Percentiles rank a stretch among this genome's conserved stretches.
Evolutionary conservation across 208 protist genomes (phyloP).

Genomic region (Vickermania ingenoplastis): DNA sequence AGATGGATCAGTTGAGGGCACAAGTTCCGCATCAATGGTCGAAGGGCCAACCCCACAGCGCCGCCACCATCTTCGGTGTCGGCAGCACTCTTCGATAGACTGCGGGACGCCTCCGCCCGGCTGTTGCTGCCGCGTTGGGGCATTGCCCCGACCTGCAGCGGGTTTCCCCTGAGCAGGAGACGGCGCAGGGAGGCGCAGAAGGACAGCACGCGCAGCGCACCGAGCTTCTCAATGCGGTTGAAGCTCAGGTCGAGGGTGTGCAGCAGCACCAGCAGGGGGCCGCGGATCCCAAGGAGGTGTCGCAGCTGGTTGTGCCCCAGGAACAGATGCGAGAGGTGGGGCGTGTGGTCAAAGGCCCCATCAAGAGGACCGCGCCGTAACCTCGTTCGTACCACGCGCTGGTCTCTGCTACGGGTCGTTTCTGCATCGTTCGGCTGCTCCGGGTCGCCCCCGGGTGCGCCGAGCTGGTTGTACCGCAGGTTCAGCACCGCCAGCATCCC

Average conservation of each 20-base stretch:
- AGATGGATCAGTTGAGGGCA: slow-evolving; percentile 64
- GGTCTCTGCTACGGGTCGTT: too few species aligned
- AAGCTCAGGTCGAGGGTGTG: slow-evolving; percentile 80
- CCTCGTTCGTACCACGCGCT: too few species aligned
- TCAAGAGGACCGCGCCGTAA: too few species aligned
- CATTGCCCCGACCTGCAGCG: slow-evolving; percentile 10
- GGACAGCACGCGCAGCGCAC: slow-evolving; percentile 57
- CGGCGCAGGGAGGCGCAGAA: slow-evolving; percentile 50
- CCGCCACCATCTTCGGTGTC: too few species aligned
- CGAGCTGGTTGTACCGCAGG: slow-evolving; percentile 51
- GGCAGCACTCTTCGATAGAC: too few species aligned
- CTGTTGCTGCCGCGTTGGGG: too few species aligned
- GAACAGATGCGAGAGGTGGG: slow-evolving; percentile 55
- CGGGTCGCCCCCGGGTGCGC: slow-evolving; percentile 36
- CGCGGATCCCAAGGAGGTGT: slow-evolving; percentile 37
- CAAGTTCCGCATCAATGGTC: slow-evolving; percentile 68
- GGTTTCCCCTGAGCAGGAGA: slow-evolving; percentile 69
- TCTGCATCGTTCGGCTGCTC: slow-evolving; percentile 31
- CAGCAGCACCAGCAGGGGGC: slow-evolving; percentile 61
- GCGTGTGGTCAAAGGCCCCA: background rate
- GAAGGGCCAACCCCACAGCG: slow-evolving; percentile 14
- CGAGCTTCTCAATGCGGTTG: slow-evolving; percentile 48
- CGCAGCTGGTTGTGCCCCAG: slow-evolving; percentile 67
- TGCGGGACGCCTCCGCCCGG: too few species aligned
- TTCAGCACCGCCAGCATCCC: slow-evolving; percentile 75